Percentiles rank a stretch among this genome's conserved stretches.
Evolutionary conservation across 495 filamentous ascomycete genomes (phyloP).

Genomic region (Trichoderma parareesei): DNA sequence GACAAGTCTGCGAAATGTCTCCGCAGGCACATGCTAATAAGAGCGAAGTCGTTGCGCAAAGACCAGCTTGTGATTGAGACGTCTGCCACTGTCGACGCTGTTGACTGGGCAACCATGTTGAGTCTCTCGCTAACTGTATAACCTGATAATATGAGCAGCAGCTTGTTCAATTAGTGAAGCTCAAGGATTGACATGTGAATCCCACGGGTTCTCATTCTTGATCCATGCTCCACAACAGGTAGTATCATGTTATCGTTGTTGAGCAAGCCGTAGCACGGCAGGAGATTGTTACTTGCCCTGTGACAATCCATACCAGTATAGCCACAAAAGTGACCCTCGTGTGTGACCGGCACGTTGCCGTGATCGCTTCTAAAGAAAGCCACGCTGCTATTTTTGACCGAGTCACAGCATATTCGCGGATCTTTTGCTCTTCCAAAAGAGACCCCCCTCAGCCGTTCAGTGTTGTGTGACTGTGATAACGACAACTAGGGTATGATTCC

Average conservation of each 20-base stretch:
- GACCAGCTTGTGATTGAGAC: not conserved
- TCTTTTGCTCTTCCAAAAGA: not conserved
- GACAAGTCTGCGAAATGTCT: not conserved
- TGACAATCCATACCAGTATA: not conserved
- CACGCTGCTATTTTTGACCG: not conserved
- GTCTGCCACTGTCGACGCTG: not conserved
- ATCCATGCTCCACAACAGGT: not conserved
- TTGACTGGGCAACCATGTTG: not conserved
- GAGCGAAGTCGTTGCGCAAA: not conserved
- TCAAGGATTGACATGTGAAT: not conserved
- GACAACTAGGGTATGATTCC: not conserved
- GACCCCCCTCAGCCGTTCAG: not conserved
- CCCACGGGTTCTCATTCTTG: not conserved
- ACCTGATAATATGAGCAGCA: not conserved
- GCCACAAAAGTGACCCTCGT: not conserved
- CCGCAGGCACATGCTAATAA: not conserved
- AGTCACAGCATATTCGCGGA: not conserved
- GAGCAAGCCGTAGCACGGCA: not conserved
- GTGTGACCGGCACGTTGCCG: not conserved
- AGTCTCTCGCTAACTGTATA: not conserved
- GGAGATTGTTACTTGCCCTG: not conserved
- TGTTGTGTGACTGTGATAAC: conserved; percentile 5
- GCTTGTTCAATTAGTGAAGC: not conserved
- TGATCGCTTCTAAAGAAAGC: not conserved
- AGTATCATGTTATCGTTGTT: not conserved